Base-by-base conservation (phyloP, 129 eudicot species). In the Deinandra increscens region DNA sequence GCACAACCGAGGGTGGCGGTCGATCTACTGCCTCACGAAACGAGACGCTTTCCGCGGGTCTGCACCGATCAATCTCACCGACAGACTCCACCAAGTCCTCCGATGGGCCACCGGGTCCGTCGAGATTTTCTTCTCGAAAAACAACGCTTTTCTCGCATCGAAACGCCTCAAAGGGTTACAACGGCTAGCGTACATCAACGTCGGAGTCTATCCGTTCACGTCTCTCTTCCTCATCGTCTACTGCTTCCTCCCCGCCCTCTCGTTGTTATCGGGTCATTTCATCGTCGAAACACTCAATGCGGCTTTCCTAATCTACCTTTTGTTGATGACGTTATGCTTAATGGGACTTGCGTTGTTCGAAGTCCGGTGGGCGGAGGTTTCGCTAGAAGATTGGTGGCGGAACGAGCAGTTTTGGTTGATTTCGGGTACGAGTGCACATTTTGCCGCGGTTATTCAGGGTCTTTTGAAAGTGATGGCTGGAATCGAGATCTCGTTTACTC, bases 1-100 rank as follows among this genome's bases (percentile, higher is more conserved):
- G 83, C 83, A 79, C 62, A 79, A 79, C 83, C 75, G 83, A 7
- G 83, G 83, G 29, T 79, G 83, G 83, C 65, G 79, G 2, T 79
- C 83, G 0, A 74, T 79, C 15, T 79, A 79, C 18, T 79, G 83
- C 13, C 75, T 79, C 11, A 73, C 83, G 0, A 79, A 73, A 54
- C 79, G 83, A 9, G 83, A 79, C 15, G 75, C 83, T 15, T 79
- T 79, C 49, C 83, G 83, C 6, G 83, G 83, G 1, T 66, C 83
- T 0, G 83, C 83, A 3, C 83, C 83, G 0, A 73, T 79, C 43
- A 79, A 79, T 36, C 71, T 79, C 37, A 79, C 83, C 10, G 79
- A 79, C 19, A 34, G 83, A 41, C 83, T 79, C 50, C 83, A 79
- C 26, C 83, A 79, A 60, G 83, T 79, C 4, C 51, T 73, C n/a